Conservation (phyloP, 495 filamentous ascomycete genomes). For the Alectoria sarmentosa region DNA sequence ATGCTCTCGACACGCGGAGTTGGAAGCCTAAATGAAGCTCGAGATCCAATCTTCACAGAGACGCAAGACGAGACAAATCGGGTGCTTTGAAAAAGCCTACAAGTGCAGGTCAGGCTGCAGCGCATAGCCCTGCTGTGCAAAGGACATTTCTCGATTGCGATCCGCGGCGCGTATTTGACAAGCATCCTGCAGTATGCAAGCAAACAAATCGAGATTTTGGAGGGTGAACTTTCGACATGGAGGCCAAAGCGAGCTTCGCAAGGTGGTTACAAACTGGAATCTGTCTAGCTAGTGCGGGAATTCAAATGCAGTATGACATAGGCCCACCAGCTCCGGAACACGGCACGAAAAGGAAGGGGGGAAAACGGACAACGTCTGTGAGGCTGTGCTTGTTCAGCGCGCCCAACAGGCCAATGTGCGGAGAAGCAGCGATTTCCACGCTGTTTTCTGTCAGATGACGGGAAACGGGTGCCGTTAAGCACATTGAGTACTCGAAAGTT, state of each 20-base stretch:
- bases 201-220: neutral
- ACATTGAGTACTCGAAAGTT: neutral
- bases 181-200: neutral
- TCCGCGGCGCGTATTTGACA: neutral
- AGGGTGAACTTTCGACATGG: neutral
- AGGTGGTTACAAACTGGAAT: neutral
- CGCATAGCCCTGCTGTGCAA: neutral
- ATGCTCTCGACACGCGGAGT: neutral
- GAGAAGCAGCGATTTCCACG: neutral
- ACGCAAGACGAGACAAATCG: neutral
- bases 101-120: constrained; percentile 1
- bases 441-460: neutral
- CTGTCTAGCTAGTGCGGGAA: neutral
- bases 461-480: neutral
- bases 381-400: neutral
- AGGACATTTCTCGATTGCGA: neutral
- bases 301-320: constrained; percentile 1
- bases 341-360: neutral
- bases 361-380: neutral
- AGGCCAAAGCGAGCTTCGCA: neutral
- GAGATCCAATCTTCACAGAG: neutral
- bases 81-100: neutral
- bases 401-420: neutral
- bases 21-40: neutral
- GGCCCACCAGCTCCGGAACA: too few relatives aligned